Evolutionary conservation across 1,139 yeast genomes (phyloP).

Genomic region (Taphrina populina): DNA sequence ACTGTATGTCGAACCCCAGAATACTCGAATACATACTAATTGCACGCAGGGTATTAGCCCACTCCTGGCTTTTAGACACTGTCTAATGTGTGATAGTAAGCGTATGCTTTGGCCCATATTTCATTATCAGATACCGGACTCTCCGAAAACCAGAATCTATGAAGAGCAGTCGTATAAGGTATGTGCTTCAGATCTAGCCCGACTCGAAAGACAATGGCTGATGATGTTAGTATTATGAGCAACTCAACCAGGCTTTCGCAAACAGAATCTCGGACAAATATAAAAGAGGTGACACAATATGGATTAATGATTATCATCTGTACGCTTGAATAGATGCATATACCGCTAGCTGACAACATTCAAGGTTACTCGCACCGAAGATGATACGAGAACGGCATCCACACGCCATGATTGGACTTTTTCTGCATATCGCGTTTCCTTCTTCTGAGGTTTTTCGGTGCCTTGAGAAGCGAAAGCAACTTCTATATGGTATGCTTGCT

Average conservation of each 20-base stretch:
- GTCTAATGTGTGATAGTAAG: constrained; percentile 89
- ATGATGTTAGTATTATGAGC: constrained; percentile 62
- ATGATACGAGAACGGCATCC: constrained; percentile 79
- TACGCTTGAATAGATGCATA: too few species aligned
- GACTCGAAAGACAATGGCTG: too few species aligned
- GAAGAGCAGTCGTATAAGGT: constrained; percentile 89
- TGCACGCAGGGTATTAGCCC: too few species aligned
- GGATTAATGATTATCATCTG: constrained; percentile 94
- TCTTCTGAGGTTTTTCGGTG: constrained; percentile 94
- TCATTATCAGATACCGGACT: constrained; percentile 94
- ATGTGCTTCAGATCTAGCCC: not conserved
- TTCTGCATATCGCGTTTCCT: constrained; percentile 91
- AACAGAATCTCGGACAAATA: constrained; percentile 67
- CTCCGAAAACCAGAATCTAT: constrained; percentile 89
- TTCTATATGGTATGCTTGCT: constrained; percentile 81
- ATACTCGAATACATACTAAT: too few species aligned
- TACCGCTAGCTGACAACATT: too few species aligned
- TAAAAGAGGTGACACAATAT: constrained; percentile 67
- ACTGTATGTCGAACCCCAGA: constrained; percentile 23
- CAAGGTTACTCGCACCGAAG: constrained; percentile 66
- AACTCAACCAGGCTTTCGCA: constrained; percentile 76
- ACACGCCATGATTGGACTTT: constrained; percentile 83
- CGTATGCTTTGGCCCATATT: constrained; percentile 95
- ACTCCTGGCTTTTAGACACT: too few species aligned
- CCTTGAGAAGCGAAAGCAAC: constrained; percentile 76